Evolutionary conservation across 2,329 filamentous ascomycete genomes (phyloP), one percentile per base, ranked within the genome.

Genomic region (Sordariomycetes sp.): DNA sequence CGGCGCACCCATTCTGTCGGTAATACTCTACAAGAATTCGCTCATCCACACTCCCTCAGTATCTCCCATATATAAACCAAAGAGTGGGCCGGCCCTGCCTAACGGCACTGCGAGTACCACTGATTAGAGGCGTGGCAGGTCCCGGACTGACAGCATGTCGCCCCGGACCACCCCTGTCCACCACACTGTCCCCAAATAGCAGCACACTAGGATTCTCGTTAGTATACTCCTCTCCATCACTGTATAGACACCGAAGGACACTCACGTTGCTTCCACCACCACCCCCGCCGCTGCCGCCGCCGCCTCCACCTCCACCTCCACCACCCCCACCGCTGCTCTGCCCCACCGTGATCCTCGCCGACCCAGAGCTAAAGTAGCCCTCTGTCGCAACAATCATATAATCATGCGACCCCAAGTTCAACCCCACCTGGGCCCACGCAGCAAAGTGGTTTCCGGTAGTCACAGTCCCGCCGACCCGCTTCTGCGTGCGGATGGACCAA

Each of bases 371-470:
- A 59, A 70, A 67, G 66, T 79, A 79, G 2, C 76, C 78, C 66
- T 81, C 78, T 1, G 75, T 76, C 15, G 78, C 78, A 20, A 80
- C 67, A 59, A 81, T 79, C 70, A 76, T 72, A 65, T 81, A 81
- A 65, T 80, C 69, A 61, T 72, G 69, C 35, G 61, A 69, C 2
- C 78, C 79, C 13, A 81, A 63, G 34, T 67, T 70, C 64, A 80
- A 65, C 2, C 78, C 78, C 20, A 65, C 62, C 45, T 69, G 67
- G 22, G 66, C 65, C 79, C 79, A 82, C 8, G 77, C 77, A 61
- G 76, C 69, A 62, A 81, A 80, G 64, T 81, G 77, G 61, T 73
- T 76, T 24, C 65, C 68, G 1, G 71, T 70, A 35, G 72, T 77
- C 60, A 82, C 74, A 7, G 74, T 76, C 3, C 78, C 79, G 55